These are phyloP conservation scores for Spongospora subterranea DNA, from an alignment of 208 protist species.

Conservation along the genomic window DNA sequence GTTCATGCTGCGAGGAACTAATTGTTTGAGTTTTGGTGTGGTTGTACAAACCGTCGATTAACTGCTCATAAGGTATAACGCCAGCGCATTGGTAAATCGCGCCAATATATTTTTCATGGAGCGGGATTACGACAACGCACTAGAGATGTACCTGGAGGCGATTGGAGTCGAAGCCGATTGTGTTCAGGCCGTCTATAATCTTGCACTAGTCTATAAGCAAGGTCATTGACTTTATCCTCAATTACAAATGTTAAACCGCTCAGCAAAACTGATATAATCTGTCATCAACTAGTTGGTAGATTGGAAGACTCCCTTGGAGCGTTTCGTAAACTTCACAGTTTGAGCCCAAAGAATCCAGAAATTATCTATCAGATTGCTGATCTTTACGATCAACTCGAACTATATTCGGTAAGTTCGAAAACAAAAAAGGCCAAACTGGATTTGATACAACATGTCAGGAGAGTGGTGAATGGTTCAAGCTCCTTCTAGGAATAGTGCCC, in stretches of 20 bases:
- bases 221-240: constrained; percentile 53
- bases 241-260: not conserved
- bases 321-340: constrained; percentile 89
- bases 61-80: constrained; percentile 82
- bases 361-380: constrained; percentile 92
- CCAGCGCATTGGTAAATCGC: constrained; percentile 94
- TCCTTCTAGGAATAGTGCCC: constrained; percentile 77
- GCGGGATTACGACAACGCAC: constrained; percentile 85
- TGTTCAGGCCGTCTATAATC: constrained; percentile 95
- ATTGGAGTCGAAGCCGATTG: constrained; percentile 93
- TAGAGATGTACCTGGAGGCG: constrained; percentile 79
- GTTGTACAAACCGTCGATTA: too few relatives aligned
- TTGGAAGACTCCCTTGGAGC: constrained; percentile 76
- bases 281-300: not conserved
- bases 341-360: constrained; percentile 89
- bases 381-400: constrained; percentile 83
- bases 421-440: constrained; percentile 80
- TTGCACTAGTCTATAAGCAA: constrained; percentile 86
- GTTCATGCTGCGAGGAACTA: not conserved
- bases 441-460: constrained; percentile 54
- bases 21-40: not conserved
- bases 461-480: constrained; percentile 73
- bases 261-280: not conserved
- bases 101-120: constrained; percentile 90
- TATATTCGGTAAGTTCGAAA: not conserved